Percentiles rank a stretch among this genome's conserved stretches.
Conservation (phyloP, 139 green algal genomes). For the Closterium sp. region DNA sequence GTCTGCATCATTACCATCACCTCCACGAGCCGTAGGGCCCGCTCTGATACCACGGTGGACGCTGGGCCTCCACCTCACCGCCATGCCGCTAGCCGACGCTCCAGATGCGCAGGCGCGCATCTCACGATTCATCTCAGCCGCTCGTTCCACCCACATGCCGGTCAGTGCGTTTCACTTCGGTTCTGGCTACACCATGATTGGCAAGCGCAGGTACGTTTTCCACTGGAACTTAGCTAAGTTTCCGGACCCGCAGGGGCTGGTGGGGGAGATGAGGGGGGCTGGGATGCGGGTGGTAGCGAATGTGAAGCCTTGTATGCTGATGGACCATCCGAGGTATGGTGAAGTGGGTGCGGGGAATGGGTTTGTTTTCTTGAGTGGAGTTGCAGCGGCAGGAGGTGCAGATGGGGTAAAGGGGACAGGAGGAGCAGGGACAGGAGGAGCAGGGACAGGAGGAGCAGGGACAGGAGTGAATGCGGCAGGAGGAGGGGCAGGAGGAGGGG, state of each 20-base stretch:
- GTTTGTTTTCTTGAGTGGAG: conserved; percentile 5
- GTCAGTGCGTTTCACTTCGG: conserved; percentile 47
- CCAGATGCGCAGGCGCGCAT: conserved; percentile 35
- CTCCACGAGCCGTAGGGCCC: neutral
- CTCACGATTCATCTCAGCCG: conserved; percentile 17
- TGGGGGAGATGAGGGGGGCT: conserved; percentile 11
- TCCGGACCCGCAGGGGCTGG: conserved; percentile 13
- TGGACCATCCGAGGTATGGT: conserved; percentile 24
- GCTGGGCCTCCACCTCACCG: conserved; percentile 26
- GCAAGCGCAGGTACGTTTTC: conserved; percentile 42
- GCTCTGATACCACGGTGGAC: conserved; percentile 19
- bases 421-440: neutral
- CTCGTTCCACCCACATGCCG: neutral
- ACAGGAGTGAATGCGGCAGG: neutral
- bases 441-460: neutral
- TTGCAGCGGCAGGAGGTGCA: neutral
- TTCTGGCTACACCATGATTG: conserved; percentile 41
- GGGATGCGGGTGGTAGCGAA: conserved; percentile 39
- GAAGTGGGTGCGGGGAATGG: neutral
- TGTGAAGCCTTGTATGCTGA: conserved; percentile 40
- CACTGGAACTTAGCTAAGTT: conserved; percentile 47
- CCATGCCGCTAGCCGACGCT: conserved; percentile 43
- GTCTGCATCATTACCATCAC: neutral
- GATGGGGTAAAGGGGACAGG: neutral
- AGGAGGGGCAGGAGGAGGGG: neutral